phyloP scores from a whole-genome alignment of 2,329 filamentous ascomycete species.

The Aspergillus pseudotamarii region DNA sequence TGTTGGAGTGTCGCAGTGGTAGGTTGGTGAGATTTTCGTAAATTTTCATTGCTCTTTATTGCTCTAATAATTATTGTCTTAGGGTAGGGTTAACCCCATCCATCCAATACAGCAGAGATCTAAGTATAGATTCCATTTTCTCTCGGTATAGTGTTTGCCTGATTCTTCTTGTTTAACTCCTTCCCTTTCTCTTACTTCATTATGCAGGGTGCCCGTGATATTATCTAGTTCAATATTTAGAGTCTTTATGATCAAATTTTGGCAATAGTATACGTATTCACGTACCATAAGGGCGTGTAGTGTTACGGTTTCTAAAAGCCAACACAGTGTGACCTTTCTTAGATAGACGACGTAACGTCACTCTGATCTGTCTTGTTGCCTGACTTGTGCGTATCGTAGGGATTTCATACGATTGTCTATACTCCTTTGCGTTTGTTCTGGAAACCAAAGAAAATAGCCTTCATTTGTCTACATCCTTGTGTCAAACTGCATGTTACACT shows the following conservation, averaged over 20 bases:
- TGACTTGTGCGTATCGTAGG: neutral
- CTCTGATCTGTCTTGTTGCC: neutral
- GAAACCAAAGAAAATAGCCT: neutral
- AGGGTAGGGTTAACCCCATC: neutral
- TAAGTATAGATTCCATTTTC: neutral
- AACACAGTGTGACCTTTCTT: too few relatives aligned
- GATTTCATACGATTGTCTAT: neutral
- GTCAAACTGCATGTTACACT: neutral
- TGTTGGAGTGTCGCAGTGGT: neutral
- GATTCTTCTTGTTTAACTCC: neutral
- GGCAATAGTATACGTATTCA: too few relatives aligned
- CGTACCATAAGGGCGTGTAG: too few relatives aligned
- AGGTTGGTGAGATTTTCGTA: neutral
- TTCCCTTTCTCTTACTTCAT: too few relatives aligned
- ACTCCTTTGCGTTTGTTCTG: neutral
- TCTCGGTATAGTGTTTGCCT: neutral
- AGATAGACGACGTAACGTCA: neutral
- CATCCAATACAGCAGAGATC: too few relatives aligned
- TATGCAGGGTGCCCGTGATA: too few relatives aligned
- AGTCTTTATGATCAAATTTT: too few relatives aligned
- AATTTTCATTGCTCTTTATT: too few relatives aligned
- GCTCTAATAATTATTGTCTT: neutral
- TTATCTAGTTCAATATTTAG: too few relatives aligned
- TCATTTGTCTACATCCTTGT: neutral
- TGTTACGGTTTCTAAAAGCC: too few relatives aligned